Percentiles rank a stretch among this genome's conserved stretches.
Conservation (phyloP, 2,329 filamentous ascomycete species). For the Didymella pomorum region DNA sequence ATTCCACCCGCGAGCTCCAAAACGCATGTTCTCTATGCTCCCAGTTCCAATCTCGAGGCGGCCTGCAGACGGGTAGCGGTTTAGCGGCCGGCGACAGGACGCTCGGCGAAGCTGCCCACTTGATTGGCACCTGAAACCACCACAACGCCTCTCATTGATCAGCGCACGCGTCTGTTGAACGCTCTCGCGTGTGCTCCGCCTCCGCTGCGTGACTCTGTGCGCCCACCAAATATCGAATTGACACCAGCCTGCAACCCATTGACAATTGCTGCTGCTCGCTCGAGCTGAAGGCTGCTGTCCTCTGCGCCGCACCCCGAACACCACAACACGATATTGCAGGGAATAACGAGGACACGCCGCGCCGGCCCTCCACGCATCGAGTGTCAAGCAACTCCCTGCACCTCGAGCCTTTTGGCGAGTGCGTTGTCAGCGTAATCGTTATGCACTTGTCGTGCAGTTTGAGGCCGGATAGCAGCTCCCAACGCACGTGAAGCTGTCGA, state of each 20-base stretch:
- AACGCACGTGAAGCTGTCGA: not conserved
- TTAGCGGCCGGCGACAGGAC: slow-evolving; percentile 26
- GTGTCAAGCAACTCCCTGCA: slow-evolving; percentile 15
- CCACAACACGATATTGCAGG: slow-evolving; percentile 10
- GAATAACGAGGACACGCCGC: slow-evolving; percentile 8
- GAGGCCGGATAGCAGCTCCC: not conserved
- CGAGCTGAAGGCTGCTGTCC: slow-evolving; percentile 8
- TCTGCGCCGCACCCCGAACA: slow-evolving; percentile 11
- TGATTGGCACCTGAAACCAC: slow-evolving; percentile 46
- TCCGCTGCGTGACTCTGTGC: slow-evolving; percentile 29
- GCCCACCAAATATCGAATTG: slow-evolving; percentile 26
- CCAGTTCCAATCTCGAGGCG: slow-evolving; percentile 21
- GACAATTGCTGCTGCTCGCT: slow-evolving; percentile 16
- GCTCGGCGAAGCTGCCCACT: slow-evolving; percentile 33
- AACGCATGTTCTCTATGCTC: slow-evolving; percentile 8
- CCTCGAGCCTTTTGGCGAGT: slow-evolving; percentile 10
- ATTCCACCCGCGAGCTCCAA: slow-evolving; percentile 7
- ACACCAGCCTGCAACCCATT: slow-evolving; percentile 21
- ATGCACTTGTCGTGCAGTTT: slow-evolving; percentile 2
- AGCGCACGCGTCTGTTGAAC: slow-evolving; percentile 44
- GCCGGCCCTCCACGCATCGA: slow-evolving; percentile 6
- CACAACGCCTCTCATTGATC: slow-evolving; percentile 20
- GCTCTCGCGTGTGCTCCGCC: slow-evolving; percentile 41
- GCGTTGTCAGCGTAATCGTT: slow-evolving; percentile 7
- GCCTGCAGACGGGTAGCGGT: slow-evolving; percentile 25